Evolutionary conservation across 2,329 filamentous ascomycete genomes (phyloP).

Genomic region (Ceratocystis papillata): DNA sequence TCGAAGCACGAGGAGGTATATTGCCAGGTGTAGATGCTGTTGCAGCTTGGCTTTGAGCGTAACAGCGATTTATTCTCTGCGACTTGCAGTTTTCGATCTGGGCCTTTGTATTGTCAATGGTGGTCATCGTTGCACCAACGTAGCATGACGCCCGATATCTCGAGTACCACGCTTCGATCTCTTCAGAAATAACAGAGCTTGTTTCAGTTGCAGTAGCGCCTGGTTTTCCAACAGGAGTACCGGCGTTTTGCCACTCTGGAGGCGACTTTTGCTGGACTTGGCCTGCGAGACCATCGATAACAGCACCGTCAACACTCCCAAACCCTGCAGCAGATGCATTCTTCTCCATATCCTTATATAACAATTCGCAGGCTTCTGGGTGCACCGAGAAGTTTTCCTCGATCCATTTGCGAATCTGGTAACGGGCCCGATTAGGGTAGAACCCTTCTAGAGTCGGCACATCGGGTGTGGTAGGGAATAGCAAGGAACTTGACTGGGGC

Average conservation of each 20-base stretch:
- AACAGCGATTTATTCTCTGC: constrained; percentile 24
- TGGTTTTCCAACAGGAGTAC: constrained; percentile 25
- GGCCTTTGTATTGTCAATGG: constrained; percentile 49
- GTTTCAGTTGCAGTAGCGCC: constrained; percentile 18
- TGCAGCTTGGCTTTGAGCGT: constrained; percentile 12
- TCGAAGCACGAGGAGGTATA: constrained; percentile 2
- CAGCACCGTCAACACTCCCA: constrained; percentile 31
- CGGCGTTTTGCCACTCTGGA: constrained; percentile 31
- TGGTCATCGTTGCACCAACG: constrained; percentile 38
- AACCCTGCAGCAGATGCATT: constrained; percentile 37
- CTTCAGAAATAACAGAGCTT: constrained; percentile 41
- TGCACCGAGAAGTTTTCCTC: constrained; percentile 51
- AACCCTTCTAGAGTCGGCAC: constrained; percentile 28
- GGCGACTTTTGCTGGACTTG: constrained; percentile 48
- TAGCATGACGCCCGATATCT: constrained; percentile 16
- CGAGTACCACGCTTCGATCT: constrained; percentile 54
- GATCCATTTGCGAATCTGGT: constrained; percentile 53
- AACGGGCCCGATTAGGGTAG: constrained; percentile 46
- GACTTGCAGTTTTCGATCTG: constrained; percentile 49
- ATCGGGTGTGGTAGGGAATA: constrained; percentile 6
- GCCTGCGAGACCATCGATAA: constrained; percentile 38
- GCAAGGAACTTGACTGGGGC: constrained; percentile 30
- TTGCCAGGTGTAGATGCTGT: constrained; percentile 14
- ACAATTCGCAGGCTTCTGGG: constrained; percentile 42
- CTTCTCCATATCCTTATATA: constrained; percentile 44